Percentiles rank a stretch among this genome's conserved stretches.
These are phyloP conservation scores for Dissophora globulifera DNA, from an alignment of 192 early-diverging fungal genomes.

Conservation along the genomic window DNA sequence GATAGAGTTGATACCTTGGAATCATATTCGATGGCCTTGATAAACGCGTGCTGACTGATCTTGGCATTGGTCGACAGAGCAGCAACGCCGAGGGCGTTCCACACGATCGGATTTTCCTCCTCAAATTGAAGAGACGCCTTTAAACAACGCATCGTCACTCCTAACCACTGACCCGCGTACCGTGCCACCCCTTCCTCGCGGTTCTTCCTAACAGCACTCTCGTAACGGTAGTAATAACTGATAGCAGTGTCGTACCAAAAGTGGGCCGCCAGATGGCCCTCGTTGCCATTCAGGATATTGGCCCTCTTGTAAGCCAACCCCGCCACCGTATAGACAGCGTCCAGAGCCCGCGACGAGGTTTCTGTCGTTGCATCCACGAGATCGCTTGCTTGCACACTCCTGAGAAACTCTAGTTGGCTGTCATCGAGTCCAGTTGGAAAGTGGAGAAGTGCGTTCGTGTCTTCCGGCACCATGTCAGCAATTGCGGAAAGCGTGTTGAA, in stretches of 20 bases:
- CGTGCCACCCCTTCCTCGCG: background rate
- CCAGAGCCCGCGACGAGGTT: constrained; percentile 39
- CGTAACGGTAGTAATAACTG: constrained; percentile 55
- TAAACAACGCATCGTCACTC: constrained; percentile 56
- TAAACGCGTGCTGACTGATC: constrained; percentile 87
- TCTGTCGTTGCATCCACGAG: constrained; percentile 44
- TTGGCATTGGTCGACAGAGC: constrained; percentile 55
- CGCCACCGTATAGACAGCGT: constrained; percentile 59
- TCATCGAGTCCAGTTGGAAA: constrained; percentile 50
- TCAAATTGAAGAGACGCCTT: constrained; percentile 73
- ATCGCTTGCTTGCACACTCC: background rate
- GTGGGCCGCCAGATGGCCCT: constrained; percentile 44
- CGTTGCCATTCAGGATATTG: constrained; percentile 55
- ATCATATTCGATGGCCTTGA: constrained; percentile 78
- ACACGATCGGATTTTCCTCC: constrained; percentile 62
- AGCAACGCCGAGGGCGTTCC: constrained; percentile 81
- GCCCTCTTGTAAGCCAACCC: constrained; percentile 64
- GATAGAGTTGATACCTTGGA: constrained; percentile 59
- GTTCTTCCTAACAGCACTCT: constrained; percentile 29
- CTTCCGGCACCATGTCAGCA: constrained; percentile 10
- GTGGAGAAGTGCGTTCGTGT: constrained; percentile 54
- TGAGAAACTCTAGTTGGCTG: background rate
- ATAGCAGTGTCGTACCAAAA: constrained; percentile 67
- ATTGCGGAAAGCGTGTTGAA: constrained; percentile 30
- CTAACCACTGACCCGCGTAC: constrained; percentile 17